Evolutionary conservation across 192 early-diverging fungal species (phyloP).

Genomic region (Thamnidium elegans): DNA sequence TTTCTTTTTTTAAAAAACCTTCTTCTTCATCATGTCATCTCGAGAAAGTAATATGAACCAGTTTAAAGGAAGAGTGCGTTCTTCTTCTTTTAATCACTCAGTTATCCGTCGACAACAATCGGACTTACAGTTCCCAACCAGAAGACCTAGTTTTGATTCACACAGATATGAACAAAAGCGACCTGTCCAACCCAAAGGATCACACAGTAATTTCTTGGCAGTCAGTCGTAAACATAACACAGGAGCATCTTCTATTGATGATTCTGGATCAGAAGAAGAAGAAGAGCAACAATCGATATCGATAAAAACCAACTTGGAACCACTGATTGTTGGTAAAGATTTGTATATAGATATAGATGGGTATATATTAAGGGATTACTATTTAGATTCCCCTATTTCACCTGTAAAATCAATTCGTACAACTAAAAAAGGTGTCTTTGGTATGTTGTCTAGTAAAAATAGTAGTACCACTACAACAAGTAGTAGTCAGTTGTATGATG

Average conservation of each 20-base stretch:
- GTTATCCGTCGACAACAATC: conserved; percentile 13
- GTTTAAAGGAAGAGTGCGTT: not conserved
- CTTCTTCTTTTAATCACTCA: conserved; percentile 7
- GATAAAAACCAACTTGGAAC: too few species aligned
- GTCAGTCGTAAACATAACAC: not conserved
- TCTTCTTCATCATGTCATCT: too few species aligned
- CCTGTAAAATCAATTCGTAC: too few species aligned
- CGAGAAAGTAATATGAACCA: too few species aligned
- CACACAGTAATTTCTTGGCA: not conserved
- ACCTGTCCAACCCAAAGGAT: not conserved
- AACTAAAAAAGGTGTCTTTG: conserved; percentile 7
- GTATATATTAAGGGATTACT: too few species aligned
- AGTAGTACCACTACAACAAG: not conserved
- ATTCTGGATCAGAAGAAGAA: conserved; percentile 5
- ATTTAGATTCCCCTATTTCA: too few species aligned
- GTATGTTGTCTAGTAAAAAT: conserved; percentile 4
- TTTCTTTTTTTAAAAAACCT: too few species aligned
- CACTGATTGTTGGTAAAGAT: too few species aligned
- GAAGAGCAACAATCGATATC: too few species aligned
- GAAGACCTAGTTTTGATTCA: conserved; percentile 10
- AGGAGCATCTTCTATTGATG: conserved; percentile 12
- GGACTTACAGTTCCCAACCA: not conserved
- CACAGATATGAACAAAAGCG: not conserved
- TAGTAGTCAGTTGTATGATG: conserved; percentile 11
- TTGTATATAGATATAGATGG: too few species aligned